phyloP scores from a whole-genome alignment of 192 early-diverging fungal species.

The Backusella liffmaniae region DNA sequence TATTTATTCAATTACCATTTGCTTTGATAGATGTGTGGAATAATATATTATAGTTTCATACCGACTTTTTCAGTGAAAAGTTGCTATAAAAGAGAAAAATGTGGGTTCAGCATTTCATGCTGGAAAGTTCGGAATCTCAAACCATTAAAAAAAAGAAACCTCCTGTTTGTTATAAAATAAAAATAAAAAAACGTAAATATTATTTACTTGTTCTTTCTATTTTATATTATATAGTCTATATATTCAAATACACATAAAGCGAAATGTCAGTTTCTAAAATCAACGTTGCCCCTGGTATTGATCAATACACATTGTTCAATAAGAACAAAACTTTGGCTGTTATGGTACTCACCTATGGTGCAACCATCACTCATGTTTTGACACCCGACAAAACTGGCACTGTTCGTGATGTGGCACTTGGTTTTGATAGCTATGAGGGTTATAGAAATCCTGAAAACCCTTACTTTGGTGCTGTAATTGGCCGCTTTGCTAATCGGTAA shows the following conservation, averaged over 20 bases:
- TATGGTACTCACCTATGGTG: conserved; percentile 66
- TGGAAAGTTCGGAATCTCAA: background rate
- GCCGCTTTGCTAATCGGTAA: conserved; percentile 73
- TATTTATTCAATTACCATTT: too few species aligned
- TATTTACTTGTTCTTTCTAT: background rate
- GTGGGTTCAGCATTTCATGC: background rate
- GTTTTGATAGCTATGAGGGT: conserved; percentile 61
- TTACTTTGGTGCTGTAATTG: conserved; percentile 80
- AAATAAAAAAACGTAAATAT: background rate
- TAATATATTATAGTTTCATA: too few species aligned
- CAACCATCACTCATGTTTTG: conserved; percentile 65
- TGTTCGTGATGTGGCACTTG: conserved; percentile 68
- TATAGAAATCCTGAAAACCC: conserved; percentile 52
- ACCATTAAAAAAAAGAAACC: background rate
- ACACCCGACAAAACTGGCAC: conserved; percentile 52
- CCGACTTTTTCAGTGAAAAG: background rate
- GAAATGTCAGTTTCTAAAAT: conserved; percentile 31
- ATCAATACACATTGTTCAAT: conserved; percentile 38
- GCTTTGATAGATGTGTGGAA: too few species aligned
- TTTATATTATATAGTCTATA: background rate
- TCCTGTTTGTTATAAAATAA: background rate
- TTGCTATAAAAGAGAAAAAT: background rate
- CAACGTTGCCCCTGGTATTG: conserved; percentile 23
- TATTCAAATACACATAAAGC: background rate
- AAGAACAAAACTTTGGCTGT: conserved; percentile 30